Evolutionary conservation across 495 filamentous ascomycete genomes (phyloP), one percentile per base, ranked within the genome.

Genomic region (Aspergillus panamensis): DNA sequence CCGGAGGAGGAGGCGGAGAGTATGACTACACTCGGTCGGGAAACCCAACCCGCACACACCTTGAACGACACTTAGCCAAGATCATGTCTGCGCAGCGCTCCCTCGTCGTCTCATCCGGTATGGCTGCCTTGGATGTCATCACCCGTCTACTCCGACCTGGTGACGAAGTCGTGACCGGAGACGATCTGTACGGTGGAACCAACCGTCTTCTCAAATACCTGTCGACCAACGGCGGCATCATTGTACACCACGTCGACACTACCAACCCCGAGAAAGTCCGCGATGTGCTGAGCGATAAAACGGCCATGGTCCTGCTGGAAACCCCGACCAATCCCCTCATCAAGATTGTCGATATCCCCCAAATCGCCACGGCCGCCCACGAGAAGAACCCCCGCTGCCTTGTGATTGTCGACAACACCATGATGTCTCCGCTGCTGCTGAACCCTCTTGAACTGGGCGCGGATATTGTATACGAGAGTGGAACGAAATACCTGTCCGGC

Each of bases 1-100:
- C 91, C 53, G 83, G 80, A 59, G 84, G 82, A 54, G 89, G 88
- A 47, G 87, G 84, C 43, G 78, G 77, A 53, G 92, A 97, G 72
- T 98, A 97, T 77, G 94, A 98, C 79, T 98, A 98, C 80, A 96
- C 94, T 37, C 87, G 94, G 21, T 96, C 91, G 33, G 94, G 94
- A 30, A 98, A 98, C 68, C 94, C 94, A 16, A 98, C 94, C 48
- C 84, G 94, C 48, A 96, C 93, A 20, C 95, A 97, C 67, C 84
- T 98, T 57, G 94, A 98, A 75, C 86, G 94, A 57, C 94, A 98
- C 71, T 80, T 98, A 57, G 95, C 94, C 59, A 97, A 97, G 82
- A 96, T 98, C 73, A 98, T 97, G 95, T 87, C 87, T 59, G 94
- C 95, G 13, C 85, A 84, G 67, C 89, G 95, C 48, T 89, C 90